Evolutionary conservation across 768 basidiomycete genomes (phyloP).

Genomic region (Myochromella boudieri): DNA sequence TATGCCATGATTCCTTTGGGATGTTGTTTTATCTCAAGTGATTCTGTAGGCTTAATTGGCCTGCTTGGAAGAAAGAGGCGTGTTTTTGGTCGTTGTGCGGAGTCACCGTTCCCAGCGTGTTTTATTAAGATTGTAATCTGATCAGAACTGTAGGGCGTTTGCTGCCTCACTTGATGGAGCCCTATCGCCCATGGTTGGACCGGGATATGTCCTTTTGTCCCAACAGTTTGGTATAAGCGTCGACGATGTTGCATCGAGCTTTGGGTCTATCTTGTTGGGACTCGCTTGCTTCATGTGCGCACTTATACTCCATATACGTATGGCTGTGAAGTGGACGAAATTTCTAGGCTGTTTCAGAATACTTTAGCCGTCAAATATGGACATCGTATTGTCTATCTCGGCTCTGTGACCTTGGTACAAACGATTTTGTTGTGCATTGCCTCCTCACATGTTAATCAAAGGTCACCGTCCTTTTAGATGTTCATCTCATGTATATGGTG

Average conservation of each 20-base stretch:
- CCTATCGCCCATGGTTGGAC: conserved; percentile 41
- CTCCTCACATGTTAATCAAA: neutral
- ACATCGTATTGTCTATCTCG: conserved; percentile 43
- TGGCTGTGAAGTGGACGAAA: neutral
- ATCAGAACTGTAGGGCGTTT: conserved; percentile 30
- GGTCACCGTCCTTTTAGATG: conserved; percentile 27
- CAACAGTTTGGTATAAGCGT: conserved; percentile 40
- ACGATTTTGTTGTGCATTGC: neutral
- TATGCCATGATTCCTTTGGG: conserved; percentile 23
- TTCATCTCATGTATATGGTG: conserved; percentile 46
- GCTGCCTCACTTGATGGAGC: conserved; percentile 42
- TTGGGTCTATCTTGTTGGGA: conserved; percentile 40
- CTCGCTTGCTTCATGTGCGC: conserved; percentile 42
- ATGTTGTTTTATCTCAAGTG: neutral
- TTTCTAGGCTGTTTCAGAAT: conserved; percentile 35
- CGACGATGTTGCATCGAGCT: conserved; percentile 41
- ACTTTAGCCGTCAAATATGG: conserved; percentile 43
- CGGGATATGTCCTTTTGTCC: conserved; percentile 41
- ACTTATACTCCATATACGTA: neutral
- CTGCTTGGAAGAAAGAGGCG: conserved; percentile 43
- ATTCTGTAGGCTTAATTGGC: conserved; percentile 37
- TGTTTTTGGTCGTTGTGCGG: conserved; percentile 44
- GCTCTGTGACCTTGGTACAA: conserved; percentile 38
- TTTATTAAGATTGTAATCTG: too few species aligned
- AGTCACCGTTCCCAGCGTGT: too few species aligned